Base-by-base conservation (phyloP, 1,284 basidiomycete species). In the Trametes polyzona region DNA sequence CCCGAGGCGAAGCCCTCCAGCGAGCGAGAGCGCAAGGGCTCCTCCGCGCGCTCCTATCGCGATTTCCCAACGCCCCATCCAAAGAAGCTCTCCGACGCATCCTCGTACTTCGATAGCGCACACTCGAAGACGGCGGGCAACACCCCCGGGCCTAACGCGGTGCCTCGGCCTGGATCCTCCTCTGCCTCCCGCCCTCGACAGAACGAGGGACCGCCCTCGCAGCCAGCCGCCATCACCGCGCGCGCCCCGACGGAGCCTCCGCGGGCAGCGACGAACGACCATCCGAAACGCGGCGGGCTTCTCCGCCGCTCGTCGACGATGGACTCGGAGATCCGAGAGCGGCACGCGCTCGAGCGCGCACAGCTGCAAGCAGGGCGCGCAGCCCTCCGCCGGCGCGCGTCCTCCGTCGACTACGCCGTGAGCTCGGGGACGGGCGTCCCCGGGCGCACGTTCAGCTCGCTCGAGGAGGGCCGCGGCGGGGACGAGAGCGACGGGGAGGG, bases 21-120 rank as follows among this genome's bases (percentile, higher is more conserved):
- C 21, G 36, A 17, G 17, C 42, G 40, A 11, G 44, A 40, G 23
- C 24, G 24, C 33, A 11, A 46, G 2, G n/a, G 41, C 10, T 41
- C 52, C 29, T 44, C 52, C 19, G 7, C 42, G 3, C 47, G 54
- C 41, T 23, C 35, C 24, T 61, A 60, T 46, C 54, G 46, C 49
- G 57, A 66, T 11, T 29, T 40, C 32, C 63, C 59, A 0, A 66
- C 65, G 1, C 65, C 65, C 1, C 61, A 64, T 35, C 65, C 65
- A 7, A 56, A 17, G 50, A 64, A 60, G 33, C 36, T 53, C 35
- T 43, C 58, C 26, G 51, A 43, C 9, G 55, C 33, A 14, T 52
- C 52, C 23, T 52, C 52, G 4, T 62, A 62, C 52, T 61, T 66
- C 44, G 40, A 54, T 5, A 57, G 39, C 39, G 52, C 29, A 4